Evolutionary conservation across 805 yeast species (phyloP), one percentile per base, ranked within the genome.

Genomic region (Candida vartiovaarae): DNA sequence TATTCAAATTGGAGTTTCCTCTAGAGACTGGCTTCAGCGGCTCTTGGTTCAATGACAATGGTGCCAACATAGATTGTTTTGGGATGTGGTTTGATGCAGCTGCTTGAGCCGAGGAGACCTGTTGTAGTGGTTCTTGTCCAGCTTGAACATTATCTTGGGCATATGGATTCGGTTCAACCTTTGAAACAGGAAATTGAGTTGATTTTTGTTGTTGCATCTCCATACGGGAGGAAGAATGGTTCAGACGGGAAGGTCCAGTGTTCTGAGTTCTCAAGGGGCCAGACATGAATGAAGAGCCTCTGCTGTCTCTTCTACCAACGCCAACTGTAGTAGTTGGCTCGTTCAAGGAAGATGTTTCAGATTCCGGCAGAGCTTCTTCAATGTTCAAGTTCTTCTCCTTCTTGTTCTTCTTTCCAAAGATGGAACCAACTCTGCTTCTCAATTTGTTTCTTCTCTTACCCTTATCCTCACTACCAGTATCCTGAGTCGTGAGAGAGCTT

Each of bases 361-460:
- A 55, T 38, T 57, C 61, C 20, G 57, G 50, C 3, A 55, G 7
- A 9, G 52, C 25, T 2, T 47, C 49, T 27, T 32, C 51, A 36
- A 49, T 26, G 29, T 45, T 37, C 15, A 56, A 29, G 24, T 45
- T 51, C 38, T 56, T 63, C 25, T 63, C 62, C 38, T 68, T 66
- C 48, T 70, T 68, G 55, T 77, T 79, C 60, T 76, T 81, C 50
- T 78, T 75, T 37, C 84, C 81, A 54, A 85, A 79, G 49, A 85
- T 75, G 1, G 93, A 82, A 8, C 95, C 95, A 44, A 85, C 82
- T 55, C 68, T 79, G 5, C 89, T 82, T 62, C 77, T 78, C 54
- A 85, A 61, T 38, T 71, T 72, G 38, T 61, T 61, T 41, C 62
- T 55, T 20, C 63, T 48, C 45, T 63, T 64, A 40, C 60, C 62